These are phyloP conservation scores for Dacryopinax primogenitus DNA, from an alignment of 768 basidiomycete species.

Conservation along the genomic window DNA sequence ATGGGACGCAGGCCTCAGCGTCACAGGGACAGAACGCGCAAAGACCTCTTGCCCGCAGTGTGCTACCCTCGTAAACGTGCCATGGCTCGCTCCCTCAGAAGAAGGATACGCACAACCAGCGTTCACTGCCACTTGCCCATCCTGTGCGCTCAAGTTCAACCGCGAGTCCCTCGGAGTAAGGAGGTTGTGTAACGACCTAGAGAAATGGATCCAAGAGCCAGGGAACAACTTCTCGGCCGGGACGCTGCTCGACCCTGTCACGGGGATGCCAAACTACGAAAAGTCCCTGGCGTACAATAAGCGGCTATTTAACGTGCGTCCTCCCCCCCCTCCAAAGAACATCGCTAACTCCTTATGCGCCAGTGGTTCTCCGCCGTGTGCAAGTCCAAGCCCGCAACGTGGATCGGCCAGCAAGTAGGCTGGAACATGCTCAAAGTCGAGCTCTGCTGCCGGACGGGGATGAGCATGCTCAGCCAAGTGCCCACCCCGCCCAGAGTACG, in stretches of 20 bases:
- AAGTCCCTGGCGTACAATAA: background rate
- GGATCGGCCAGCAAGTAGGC: background rate
- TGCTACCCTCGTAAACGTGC: background rate
- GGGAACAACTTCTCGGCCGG: background rate
- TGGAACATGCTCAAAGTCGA: background rate
- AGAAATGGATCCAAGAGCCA: background rate
- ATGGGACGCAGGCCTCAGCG: slow-evolving; percentile 9
- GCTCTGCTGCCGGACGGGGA: background rate
- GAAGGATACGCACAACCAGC: slow-evolving; percentile 18
- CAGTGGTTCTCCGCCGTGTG: background rate
- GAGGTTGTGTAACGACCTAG: background rate
- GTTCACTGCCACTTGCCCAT: slow-evolving; percentile 4
- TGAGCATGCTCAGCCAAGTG: background rate
- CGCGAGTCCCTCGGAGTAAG: slow-evolving; percentile 8
- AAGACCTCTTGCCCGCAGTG: background rate
- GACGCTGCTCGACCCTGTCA: background rate
- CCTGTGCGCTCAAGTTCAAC: background rate
- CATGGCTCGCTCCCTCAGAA: slow-evolving; percentile 15
- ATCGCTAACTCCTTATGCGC: background rate
- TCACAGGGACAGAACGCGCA: background rate
- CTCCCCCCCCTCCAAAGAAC: background rate
- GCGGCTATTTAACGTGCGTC: background rate
- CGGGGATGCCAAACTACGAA: background rate
- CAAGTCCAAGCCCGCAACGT: background rate
- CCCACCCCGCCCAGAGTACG: no score